phyloP scores from a whole-genome alignment of 805 yeast species.

The Saturnispora quitensis region DNA sequence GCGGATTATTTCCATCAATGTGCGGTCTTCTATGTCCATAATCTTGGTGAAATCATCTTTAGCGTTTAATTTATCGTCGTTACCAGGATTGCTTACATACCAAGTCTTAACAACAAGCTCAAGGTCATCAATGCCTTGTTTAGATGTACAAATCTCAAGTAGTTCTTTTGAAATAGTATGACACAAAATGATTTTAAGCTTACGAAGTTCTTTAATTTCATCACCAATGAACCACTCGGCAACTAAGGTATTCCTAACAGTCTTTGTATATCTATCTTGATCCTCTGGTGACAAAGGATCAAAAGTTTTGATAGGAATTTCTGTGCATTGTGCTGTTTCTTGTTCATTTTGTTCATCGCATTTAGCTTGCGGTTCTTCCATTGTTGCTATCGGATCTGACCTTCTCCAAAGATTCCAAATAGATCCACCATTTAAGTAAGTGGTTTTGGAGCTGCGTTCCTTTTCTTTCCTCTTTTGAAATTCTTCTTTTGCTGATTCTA shows the following conservation, averaged over 20 bases:
- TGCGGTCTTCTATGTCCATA: slow-evolving; percentile 12
- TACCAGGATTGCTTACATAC: neutral
- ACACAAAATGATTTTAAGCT: slow-evolving; percentile 2
- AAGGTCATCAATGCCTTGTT: slow-evolving; percentile 3
- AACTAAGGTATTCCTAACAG: slow-evolving; percentile 10
- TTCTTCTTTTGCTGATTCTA: neutral
- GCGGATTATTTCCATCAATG: slow-evolving; percentile 15
- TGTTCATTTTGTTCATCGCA: neutral
- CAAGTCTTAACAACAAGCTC: neutral
- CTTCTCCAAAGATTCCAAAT: slow-evolving; percentile 3
- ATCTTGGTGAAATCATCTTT: neutral
- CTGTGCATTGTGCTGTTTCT: neutral
- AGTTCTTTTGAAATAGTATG: slow-evolving; percentile 7
- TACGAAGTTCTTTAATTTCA: slow-evolving; percentile 12
- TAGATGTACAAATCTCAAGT: neutral
- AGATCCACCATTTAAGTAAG: neutral
- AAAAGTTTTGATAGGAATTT: neutral
- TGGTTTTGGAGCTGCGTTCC: neutral
- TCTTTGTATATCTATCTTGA: slow-evolving; percentile 11
- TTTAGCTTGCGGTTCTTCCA: neutral
- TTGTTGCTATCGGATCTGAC: neutral
- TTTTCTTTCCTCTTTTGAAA: neutral
- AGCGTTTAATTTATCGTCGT: neutral
- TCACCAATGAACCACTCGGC: slow-evolving; percentile 12
- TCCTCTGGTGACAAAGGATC: neutral